phyloP scores from a whole-genome alignment of 2,329 filamentous ascomycete genomes.

The Neonectria sp. region DNA sequence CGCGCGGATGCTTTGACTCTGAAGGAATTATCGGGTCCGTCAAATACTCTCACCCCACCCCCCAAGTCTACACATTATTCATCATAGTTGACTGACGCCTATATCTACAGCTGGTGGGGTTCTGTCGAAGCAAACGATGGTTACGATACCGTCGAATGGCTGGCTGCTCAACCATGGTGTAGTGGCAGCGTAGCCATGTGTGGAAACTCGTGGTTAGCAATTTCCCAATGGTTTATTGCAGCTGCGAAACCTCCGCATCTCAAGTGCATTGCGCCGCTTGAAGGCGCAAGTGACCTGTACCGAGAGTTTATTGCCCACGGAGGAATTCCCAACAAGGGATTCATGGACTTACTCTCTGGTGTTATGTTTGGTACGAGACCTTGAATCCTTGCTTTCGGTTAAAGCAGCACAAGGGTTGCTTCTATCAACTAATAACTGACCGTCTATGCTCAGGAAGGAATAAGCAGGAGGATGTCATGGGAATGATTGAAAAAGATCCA shows the following conservation, averaged over 20 bases:
- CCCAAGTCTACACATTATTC: no score
- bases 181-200: not conserved
- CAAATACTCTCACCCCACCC: no score
- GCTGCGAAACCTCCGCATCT: not conserved
- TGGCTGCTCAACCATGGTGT: not conserved
- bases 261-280: not conserved
- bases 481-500: not conserved
- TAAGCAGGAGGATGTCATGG: not conserved
- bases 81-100: no score
- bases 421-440: not conserved
- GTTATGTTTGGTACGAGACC: no score
- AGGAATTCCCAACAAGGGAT: slow-evolving; percentile 22
- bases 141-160: not conserved
- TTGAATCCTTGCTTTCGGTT: no score
- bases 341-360: no score
- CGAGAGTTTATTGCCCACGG: slow-evolving; percentile 25
- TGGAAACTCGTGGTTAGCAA: slow-evolving; percentile 1
- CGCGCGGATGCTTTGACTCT: slow-evolving; percentile 4
- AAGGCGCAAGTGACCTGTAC: slow-evolving; percentile 16
- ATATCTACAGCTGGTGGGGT: no score
- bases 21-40: not conserved
- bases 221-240: not conserved
- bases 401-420: slow-evolving; percentile 28
- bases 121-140: not conserved
- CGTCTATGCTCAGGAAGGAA: not conserved